Evolutionary conservation across 495 filamentous ascomycete species (phyloP).

Genomic region (Filosporella fistucella): DNA sequence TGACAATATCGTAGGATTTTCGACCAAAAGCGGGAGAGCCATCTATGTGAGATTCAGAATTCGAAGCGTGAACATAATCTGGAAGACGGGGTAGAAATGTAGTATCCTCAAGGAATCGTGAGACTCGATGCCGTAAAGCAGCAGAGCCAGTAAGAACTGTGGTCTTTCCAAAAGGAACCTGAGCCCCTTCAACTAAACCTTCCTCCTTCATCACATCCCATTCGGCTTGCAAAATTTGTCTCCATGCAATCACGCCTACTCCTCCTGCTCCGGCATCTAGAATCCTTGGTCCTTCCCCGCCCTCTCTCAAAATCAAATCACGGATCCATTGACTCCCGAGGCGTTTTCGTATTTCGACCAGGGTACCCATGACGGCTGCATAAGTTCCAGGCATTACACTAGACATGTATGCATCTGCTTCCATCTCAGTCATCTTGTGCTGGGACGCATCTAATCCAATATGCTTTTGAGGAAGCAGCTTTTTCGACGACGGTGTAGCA

Average conservation of each 20-base stretch:
- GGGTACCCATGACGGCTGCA: conserved; percentile 61
- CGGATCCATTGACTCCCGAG: conserved; percentile 78
- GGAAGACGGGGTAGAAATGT: conserved; percentile 89
- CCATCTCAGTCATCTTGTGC: conserved; percentile 72
- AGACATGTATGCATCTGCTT: conserved; percentile 79
- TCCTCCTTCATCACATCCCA: conserved; percentile 62
- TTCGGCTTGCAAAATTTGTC: conserved; percentile 75
- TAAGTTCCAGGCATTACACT: conserved; percentile 78
- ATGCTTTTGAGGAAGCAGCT: conserved; percentile 55
- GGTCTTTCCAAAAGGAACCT: conserved; percentile 39
- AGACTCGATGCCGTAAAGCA: conserved; percentile 67
- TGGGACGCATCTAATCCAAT: conserved; percentile 69
- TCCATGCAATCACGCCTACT: conserved; percentile 80
- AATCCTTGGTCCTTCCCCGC: conserved; percentile 63
- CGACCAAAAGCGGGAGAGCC: conserved; percentile 42
- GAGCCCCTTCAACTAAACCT: conserved; percentile 29
- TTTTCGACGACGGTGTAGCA: conserved; percentile 42
- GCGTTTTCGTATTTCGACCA: conserved; percentile 83
- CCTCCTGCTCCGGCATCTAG: conserved; percentile 85
- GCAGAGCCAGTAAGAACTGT: conserved; percentile 45
- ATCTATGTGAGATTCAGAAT: conserved; percentile 36
- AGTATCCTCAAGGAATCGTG: conserved; percentile 77
- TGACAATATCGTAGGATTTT: conserved; percentile 84
- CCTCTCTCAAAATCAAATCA: conserved; percentile 57
- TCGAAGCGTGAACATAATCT: conserved; percentile 69